Conservation (phyloP, 83 land plant species). For the Isoetes engelmannii region DNA sequence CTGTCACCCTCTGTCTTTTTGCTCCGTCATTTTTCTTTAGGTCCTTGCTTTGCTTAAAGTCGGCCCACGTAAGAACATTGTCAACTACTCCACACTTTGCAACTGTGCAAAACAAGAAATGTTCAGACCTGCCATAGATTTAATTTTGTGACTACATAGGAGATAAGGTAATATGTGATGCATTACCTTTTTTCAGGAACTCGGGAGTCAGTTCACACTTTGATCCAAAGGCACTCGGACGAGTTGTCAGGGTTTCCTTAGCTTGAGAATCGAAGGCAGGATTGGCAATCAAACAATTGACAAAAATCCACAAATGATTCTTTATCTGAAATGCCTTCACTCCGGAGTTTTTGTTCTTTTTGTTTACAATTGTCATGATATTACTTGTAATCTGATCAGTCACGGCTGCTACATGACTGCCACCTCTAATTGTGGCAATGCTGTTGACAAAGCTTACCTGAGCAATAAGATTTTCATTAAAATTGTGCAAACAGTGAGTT, state of each 20-base stretch:
- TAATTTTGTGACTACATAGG: not conserved
- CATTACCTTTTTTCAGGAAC: constrained; percentile 76
- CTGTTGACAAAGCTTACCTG: constrained; percentile 98
- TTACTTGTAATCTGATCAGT: constrained; percentile 72
- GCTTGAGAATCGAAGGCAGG: constrained; percentile 99
- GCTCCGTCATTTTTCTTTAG: constrained; percentile 95
- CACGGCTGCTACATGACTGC: constrained; percentile 82
- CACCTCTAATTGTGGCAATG: constrained; percentile 89
- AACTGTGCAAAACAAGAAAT: constrained; percentile 32
- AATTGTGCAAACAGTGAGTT: not conserved
- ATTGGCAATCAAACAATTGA: constrained; percentile 93
- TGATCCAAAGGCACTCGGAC: constrained; percentile 85
- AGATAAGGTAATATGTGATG: not conserved
- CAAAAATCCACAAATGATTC: constrained; percentile 94
- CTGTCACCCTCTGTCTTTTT: constrained; percentile 54
- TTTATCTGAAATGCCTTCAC: constrained; percentile 72
- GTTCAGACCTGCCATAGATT: not conserved
- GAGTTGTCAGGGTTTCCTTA: constrained; percentile 91
- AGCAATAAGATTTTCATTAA: not conserved
- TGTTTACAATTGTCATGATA: constrained; percentile 57
- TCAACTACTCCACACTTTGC: constrained; percentile 84
- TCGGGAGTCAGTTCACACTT: constrained; percentile 65
- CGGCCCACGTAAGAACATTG: constrained; percentile 87
- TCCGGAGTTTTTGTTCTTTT: constrained; percentile 85
- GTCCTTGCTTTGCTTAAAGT: constrained; percentile 89